Percentiles rank a stretch among this genome's conserved stretches.
Conservation (phyloP, 2,329 filamentous ascomycete genomes). For the Hypomyces perniciosus region DNA sequence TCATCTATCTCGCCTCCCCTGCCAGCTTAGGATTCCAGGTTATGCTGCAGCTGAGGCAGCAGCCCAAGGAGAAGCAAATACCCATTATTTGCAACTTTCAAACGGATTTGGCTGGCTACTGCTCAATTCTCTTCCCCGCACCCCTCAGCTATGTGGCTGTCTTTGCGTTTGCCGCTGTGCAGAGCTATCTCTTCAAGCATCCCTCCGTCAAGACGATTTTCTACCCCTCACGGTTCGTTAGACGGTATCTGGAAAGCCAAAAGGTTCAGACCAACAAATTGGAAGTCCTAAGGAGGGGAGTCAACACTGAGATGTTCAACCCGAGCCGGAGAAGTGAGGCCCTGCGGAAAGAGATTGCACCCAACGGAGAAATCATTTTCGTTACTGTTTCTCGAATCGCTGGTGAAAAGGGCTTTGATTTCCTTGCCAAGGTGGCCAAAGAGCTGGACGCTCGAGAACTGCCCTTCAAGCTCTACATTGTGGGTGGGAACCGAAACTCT, state of each 20-base stretch:
- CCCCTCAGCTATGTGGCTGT: slow-evolving; percentile 57
- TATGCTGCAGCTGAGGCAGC: slow-evolving; percentile 60
- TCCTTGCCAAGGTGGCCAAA: slow-evolving; percentile 51
- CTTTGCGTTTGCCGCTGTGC: slow-evolving; percentile 55
- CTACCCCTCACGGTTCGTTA: slow-evolving; percentile 60
- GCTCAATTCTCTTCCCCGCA: slow-evolving; percentile 60
- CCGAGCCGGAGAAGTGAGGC: slow-evolving; percentile 45
- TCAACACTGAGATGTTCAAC: slow-evolving; percentile 57
- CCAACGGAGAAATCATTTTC: slow-evolving; percentile 57
- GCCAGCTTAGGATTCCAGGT: slow-evolving; percentile 66
- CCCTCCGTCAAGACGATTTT: slow-evolving; percentile 59
- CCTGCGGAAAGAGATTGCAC: slow-evolving; percentile 50
- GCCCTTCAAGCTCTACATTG: slow-evolving; percentile 58
- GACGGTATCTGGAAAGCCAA: slow-evolving; percentile 52
- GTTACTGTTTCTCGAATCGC: slow-evolving; percentile 62
- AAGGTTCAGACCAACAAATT: slow-evolving; percentile 52
- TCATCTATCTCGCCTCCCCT: slow-evolving; percentile 65
- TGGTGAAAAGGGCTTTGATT: slow-evolving; percentile 66
- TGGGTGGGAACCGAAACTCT: slow-evolving; percentile 61
- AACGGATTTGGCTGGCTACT: slow-evolving; percentile 65
- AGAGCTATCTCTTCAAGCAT: slow-evolving; percentile 61
- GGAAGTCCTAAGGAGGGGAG: slow-evolving; percentile 56
- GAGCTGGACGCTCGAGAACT: slow-evolving; percentile 50
- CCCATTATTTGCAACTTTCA: slow-evolving; percentile 65
- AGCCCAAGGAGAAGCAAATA: slow-evolving; percentile 47